phyloP scores from a whole-genome alignment of 2,329 filamentous ascomycete species.

The Sphaerostilbella broomeana region DNA sequence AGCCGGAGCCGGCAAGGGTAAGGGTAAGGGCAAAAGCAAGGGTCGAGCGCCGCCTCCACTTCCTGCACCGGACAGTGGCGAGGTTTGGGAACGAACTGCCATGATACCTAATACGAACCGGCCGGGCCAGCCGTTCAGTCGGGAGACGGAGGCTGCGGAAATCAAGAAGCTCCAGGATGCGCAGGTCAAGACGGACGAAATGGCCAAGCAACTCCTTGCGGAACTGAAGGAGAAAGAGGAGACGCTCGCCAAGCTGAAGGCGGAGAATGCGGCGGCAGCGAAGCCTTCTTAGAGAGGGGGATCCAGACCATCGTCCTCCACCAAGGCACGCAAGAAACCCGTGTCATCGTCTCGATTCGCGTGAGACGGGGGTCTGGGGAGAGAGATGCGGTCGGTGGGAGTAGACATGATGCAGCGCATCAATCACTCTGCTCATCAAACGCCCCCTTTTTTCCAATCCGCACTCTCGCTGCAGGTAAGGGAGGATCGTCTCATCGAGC shows the following conservation, averaged over 20 bases:
- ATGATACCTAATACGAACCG: slow-evolving; percentile 65
- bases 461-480: too few species aligned
- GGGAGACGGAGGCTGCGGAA: slow-evolving; percentile 60
- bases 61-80: slow-evolving; percentile 36
- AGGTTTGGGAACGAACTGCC: slow-evolving; percentile 60
- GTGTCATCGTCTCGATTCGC: too few species aligned
- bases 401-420: too few species aligned
- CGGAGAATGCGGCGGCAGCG: slow-evolving; percentile 47
- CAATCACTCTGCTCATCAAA: too few species aligned
- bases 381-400: too few species aligned
- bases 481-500: too few species aligned
- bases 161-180: slow-evolving; percentile 57
- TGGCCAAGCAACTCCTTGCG: slow-evolving; percentile 51
- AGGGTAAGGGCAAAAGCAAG: slow-evolving; percentile 47
- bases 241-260: slow-evolving; percentile 54
- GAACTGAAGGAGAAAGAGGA: slow-evolving; percentile 60
- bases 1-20: slow-evolving; percentile 48
- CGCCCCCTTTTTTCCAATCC: too few species aligned
- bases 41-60: slow-evolving; percentile 34
- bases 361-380: too few species aligned
- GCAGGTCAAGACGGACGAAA: slow-evolving; percentile 54
- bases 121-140: slow-evolving; percentile 65
- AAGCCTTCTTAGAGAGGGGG: slow-evolving; percentile 12
- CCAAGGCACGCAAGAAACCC: slow-evolving; percentile 2
- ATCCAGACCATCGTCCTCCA: not conserved